Evolutionary conservation across 1,139 yeast genomes (phyloP).

Genomic region (Blastobotrys indianensis): DNA sequence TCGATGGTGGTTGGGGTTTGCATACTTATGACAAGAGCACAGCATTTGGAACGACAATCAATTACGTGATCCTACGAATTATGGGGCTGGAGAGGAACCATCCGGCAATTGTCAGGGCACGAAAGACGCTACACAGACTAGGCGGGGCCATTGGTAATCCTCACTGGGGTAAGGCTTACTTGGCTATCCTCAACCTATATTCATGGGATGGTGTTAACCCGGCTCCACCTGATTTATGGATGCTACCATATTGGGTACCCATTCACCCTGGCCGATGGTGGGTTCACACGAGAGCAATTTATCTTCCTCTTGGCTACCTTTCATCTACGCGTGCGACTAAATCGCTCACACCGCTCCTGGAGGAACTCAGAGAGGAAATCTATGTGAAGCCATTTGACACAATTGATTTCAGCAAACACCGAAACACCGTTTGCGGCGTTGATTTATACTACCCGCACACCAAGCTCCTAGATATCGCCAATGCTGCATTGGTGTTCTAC

Average conservation of each 20-base stretch:
- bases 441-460: conserved; percentile 95
- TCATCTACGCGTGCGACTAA: conserved; percentile 54
- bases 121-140: conserved; percentile 57
- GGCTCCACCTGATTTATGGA: conserved; percentile 94
- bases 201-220: conserved; percentile 98
- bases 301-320: conserved; percentile 79
- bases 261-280: conserved; percentile 98
- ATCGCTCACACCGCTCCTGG: conserved; percentile 57
- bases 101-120: conserved; percentile 74
- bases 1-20: conserved; percentile 99
- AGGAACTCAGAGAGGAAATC: conserved; percentile 67
- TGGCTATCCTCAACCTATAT: conserved; percentile 71
- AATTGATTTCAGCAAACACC: conserved; percentile 62
- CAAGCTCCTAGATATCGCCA: conserved; percentile 54
- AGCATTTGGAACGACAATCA: conserved; percentile 88
- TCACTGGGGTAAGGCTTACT: conserved; percentile 97
- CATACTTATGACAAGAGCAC: conserved; percentile 90
- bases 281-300: conserved; percentile 96
- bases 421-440: conserved; percentile 85
- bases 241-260: conserved; percentile 73
- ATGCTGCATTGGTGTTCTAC: conserved; percentile 53
- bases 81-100: conserved; percentile 71
- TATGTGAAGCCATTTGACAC: conserved; percentile 58
- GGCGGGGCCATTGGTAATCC: conserved; percentile 93
- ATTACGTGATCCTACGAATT: conserved; percentile 71